Percentiles rank a stretch among this genome's conserved stretches.
Conservation (phyloP, 2,329 filamentous ascomycete genomes). For the Penicillium sp. region DNA sequence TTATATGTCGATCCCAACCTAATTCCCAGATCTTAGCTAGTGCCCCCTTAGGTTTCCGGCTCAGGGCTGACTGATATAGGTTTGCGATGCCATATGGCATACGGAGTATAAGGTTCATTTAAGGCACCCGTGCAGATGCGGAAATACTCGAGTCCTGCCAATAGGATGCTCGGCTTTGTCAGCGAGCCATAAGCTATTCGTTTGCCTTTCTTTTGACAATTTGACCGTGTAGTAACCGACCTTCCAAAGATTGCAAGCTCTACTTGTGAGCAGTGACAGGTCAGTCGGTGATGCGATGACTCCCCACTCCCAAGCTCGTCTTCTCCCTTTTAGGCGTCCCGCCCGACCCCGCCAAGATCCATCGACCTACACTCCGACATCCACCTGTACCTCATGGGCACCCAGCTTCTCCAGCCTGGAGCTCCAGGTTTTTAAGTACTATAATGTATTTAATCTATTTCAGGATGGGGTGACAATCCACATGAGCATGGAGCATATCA, state of each 20-base stretch:
- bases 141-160: neutral
- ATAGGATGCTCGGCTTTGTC: neutral
- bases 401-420: constrained; percentile 1
- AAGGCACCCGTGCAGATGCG: constrained; percentile 1
- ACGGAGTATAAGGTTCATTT: constrained; percentile 9
- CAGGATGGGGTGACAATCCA: constrained; percentile 2
- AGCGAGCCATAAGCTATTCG: neutral
- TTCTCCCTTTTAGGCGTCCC: constrained; percentile 9
- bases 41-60: no score
- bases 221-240: neutral
- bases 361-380: constrained; percentile 4
- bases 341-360: neutral
- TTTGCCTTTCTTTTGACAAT: neutral
- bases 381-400: neutral
- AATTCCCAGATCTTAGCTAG: no score
- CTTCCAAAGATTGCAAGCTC: neutral
- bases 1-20: constrained; percentile 4
- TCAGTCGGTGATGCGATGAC: neutral
- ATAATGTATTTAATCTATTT: constrained; percentile 14
- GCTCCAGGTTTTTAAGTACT: neutral
- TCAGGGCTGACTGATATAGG: no score
- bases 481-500: constrained; percentile 4
- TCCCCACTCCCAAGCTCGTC: no score
- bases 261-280: neutral
- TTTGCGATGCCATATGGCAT: no score